These are phyloP conservation scores for Gynandropsis gynandra DNA, from an alignment of 345 rosid species.

Conservation along the genomic window DNA sequence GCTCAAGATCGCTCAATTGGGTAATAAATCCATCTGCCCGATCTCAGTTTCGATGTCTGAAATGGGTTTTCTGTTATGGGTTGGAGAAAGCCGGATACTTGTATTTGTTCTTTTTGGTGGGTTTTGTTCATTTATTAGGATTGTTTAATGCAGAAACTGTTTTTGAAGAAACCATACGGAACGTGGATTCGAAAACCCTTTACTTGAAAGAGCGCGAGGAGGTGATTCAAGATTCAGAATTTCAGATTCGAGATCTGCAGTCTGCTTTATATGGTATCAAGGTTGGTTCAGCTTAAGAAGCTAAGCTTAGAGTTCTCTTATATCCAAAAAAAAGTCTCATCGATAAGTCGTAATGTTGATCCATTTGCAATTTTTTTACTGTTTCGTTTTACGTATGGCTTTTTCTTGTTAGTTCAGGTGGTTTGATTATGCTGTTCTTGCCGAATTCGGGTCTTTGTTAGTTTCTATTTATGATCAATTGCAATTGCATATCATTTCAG, in stretches of 20 bases:
- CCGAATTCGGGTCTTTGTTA: neutral
- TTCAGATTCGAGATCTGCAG: constrained; percentile 31
- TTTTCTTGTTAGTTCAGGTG: no score
- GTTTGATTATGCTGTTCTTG: neutral
- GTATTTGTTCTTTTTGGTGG: neutral
- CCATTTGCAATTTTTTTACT: no score
- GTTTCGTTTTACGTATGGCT: no score
- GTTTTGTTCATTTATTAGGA: neutral
- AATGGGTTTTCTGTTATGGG: neutral
- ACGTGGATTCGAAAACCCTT: constrained; percentile 28
- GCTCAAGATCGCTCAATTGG: constrained; percentile 47
- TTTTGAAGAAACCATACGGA: constrained; percentile 31
- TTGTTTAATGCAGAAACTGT: constrained; percentile 40
- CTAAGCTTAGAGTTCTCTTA: no score
- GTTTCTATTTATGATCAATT: constrained; percentile 6
- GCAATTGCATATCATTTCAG: constrained; percentile 26
- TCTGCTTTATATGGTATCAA: constrained; percentile 30
- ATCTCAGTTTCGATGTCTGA: neutral
- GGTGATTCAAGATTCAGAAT: constrained; percentile 35
- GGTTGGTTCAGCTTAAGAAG: constrained; percentile 31
- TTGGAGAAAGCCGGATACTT: neutral
- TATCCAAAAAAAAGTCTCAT: no score
- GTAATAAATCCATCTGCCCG: constrained; percentile 19
- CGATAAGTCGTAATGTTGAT: no score
- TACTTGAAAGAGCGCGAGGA: constrained; percentile 34